Evolutionary conservation across 2,329 filamentous ascomycete genomes (phyloP).

Genomic region (Bipolaris oryzae): DNA sequence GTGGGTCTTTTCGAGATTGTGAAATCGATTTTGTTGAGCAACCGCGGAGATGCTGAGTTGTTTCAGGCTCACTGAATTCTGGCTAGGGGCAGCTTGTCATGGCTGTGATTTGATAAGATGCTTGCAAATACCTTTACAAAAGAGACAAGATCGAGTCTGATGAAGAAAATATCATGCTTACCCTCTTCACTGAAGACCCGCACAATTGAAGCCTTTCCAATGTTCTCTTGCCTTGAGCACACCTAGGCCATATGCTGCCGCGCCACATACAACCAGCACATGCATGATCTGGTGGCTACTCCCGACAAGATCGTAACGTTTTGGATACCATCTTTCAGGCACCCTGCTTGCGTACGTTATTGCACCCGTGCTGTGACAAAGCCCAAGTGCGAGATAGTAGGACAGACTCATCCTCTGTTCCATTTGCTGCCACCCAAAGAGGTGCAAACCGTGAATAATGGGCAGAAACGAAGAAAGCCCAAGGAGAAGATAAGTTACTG

Average conservation of each 20-base stretch:
- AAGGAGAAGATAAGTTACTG: conserved; percentile 51
- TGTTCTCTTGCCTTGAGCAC: conserved; percentile 48
- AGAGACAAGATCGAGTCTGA: not conserved
- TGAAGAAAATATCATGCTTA: not conserved
- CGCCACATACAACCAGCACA: conserved; percentile 53
- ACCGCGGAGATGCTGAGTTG: conserved; percentile 9
- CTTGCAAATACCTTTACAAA: not conserved
- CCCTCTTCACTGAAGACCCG: not conserved
- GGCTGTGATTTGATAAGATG: not conserved
- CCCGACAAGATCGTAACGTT: conserved; percentile 54
- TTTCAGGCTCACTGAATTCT: not conserved
- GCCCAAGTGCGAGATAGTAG: conserved; percentile 49
- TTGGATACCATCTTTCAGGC: conserved; percentile 53
- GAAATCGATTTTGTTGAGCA: conserved; percentile 5
- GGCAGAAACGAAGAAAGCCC: conserved; percentile 52
- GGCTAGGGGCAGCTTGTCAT: not conserved
- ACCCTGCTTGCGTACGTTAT: conserved; percentile 45
- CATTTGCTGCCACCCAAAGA: conserved; percentile 37
- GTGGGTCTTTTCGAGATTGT: conserved; percentile 5
- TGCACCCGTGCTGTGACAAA: conserved; percentile 44
- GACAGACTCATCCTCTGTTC: conserved; percentile 49
- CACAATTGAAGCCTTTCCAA: conserved; percentile 1
- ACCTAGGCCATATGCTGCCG: conserved; percentile 40
- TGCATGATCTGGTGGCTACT: conserved; percentile 60
- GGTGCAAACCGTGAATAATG: conserved; percentile 47